phyloP scores from a whole-genome alignment of 2,329 filamentous ascomycete genomes.

The Thelonectria blattea region DNA sequence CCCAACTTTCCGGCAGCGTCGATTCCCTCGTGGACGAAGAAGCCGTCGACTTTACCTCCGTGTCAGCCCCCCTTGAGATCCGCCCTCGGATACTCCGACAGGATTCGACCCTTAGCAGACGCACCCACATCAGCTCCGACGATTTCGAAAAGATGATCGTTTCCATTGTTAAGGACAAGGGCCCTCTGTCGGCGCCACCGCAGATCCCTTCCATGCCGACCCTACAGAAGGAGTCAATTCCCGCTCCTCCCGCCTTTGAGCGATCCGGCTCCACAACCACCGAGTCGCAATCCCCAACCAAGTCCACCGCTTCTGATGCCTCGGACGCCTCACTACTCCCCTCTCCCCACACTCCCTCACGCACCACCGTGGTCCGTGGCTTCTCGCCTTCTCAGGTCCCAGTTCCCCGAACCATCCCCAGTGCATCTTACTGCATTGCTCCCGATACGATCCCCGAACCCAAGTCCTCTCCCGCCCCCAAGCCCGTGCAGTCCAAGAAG shows the following conservation, averaged over 20 bases:
- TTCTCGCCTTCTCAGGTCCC: conserved; percentile 79
- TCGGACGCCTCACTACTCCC: conserved; percentile 39
- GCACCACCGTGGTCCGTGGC: conserved; percentile 72
- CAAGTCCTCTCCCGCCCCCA: conserved; percentile 61
- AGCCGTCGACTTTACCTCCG: conserved; percentile 61
- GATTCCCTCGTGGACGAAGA: conserved; percentile 77
- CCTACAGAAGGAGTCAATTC: conserved; percentile 51
- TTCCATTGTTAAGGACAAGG: conserved; percentile 88
- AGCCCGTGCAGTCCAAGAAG: conserved; percentile 73
- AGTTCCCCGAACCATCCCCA: conserved; percentile 49
- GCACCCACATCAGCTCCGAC: conserved; percentile 90
- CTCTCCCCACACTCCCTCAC: conserved; percentile 39
- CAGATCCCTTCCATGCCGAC: conserved; percentile 40
- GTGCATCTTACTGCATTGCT: conserved; percentile 56
- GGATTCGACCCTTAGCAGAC: conserved; percentile 72
- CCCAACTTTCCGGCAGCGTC: conserved; percentile 78
- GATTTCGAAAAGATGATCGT: conserved; percentile 94
- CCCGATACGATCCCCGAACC: conserved; percentile 68
- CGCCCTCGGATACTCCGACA: conserved; percentile 73
- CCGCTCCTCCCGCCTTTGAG: conserved; percentile 43
- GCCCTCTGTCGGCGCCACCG: conserved; percentile 55
- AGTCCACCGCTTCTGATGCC: conserved; percentile 60
- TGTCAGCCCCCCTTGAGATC: conserved; percentile 63
- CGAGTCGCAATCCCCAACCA: conserved; percentile 56
- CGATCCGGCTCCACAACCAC: conserved; percentile 53